Conservation (phyloP, 208 protist genomes). For the Leishmania tarentolae region DNA sequence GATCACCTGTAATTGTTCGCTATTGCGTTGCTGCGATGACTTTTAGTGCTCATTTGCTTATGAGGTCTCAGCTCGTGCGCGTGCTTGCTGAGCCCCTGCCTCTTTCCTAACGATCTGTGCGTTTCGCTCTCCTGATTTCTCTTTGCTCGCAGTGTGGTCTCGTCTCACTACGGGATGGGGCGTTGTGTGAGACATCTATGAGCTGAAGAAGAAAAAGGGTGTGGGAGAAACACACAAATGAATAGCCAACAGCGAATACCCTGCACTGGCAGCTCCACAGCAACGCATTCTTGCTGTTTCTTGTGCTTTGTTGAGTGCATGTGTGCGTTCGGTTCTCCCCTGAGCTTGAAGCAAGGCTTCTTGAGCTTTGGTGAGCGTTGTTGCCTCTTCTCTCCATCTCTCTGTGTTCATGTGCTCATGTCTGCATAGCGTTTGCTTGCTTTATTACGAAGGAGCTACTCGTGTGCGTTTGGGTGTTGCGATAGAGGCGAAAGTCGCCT, state of each 20-base stretch:
- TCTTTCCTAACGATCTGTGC: not conserved
- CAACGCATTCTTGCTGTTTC: not conserved
- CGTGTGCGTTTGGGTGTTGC: not conserved
- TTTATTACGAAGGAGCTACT: not conserved
- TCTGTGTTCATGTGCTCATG: not conserved
- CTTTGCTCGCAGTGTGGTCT: not conserved
- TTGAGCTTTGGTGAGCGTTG: not conserved
- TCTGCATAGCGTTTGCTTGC: not conserved
- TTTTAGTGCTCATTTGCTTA: not conserved
- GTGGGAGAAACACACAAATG: not conserved
- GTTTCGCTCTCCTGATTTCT: not conserved
- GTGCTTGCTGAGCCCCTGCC: not conserved
- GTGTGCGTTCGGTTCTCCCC: not conserved
- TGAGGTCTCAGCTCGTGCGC: not conserved
- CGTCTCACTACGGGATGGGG: not conserved
- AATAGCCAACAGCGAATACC: not conserved
- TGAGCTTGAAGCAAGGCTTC: not conserved
- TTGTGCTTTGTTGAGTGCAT: not conserved
- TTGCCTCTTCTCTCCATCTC: not conserved
- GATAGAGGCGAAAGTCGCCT: not conserved
- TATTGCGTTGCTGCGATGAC: not conserved
- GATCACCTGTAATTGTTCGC: not conserved
- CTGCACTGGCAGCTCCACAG: not conserved
- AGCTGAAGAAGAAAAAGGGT: not conserved
- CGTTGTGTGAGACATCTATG: not conserved